Base-by-base conservation (phyloP, 306 rosid species). In the Citrullus colocynthis region DNA sequence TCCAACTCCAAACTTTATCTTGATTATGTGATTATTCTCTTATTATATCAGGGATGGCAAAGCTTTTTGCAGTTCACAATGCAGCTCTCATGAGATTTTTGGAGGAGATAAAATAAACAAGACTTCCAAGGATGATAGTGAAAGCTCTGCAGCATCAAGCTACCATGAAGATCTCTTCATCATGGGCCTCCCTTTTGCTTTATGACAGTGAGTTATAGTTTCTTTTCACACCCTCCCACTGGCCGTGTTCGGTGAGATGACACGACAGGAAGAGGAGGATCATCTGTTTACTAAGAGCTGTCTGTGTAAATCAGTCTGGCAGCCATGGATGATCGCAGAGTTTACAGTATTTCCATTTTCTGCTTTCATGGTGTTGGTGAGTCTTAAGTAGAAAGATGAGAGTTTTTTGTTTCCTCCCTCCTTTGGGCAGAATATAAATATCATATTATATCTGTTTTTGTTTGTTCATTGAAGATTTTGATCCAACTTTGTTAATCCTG, bases 111-210 rank as follows among this genome's bases (percentile, higher is more conserved):
- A 87, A 87, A 69, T 79, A 72, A 86, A 85, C 85, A 83, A 55
- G 80, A 62, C 81, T 78, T 57, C 62, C 58, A 74, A 78, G 60
- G 79, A 79, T 77, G 84, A 83, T 3, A 81, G 79, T 20, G 86
- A 83, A 80, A 85, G 81, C 83, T 89, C 96, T 79, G 86, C 89
- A 39, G 69, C 54, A 24, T 89, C 97, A 18, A 93, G 90, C 74
- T 89, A 83, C 91, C 83, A 73, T 64, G 92, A 85, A 83, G 84
- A 91, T 82, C 64, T 89, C 84, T 91, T 89, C 85, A 78, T 91
- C 49, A 67, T 83, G 84, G 90, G 85, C 45, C 84, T 85, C 89
- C 87, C 81, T 18, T 60, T 75, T 54, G 82, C 86, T 78, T 75
- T 81, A 59, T 44, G 37, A 78, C 85, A 79, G 82, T 30, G 30